Conservation (phyloP, 1,284 basidiomycete genomes). For the Puccinia triticina region DNA sequence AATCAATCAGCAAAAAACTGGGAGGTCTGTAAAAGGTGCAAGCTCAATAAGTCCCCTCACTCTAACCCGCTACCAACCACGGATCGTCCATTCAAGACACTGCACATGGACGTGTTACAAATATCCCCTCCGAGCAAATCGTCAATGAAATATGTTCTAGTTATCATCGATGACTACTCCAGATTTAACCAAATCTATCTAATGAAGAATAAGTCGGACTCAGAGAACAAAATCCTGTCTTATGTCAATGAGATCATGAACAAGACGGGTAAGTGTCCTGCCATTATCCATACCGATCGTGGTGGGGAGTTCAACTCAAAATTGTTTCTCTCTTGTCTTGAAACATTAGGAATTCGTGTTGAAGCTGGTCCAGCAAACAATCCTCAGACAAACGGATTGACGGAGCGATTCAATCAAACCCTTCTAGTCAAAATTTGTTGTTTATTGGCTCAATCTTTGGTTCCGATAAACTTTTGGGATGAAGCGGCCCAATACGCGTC, state of each 20-base stretch:
- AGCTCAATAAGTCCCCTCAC: background rate
- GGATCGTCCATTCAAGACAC: background rate
- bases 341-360: background rate
- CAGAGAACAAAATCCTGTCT: background rate
- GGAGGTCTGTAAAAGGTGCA: no score
- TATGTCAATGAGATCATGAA: background rate
- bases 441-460: background rate
- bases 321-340: background rate
- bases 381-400: background rate
- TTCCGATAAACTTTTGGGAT: background rate
- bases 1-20: no score
- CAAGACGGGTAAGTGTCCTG: no score
- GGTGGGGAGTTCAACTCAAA: background rate
- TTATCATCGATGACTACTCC: background rate
- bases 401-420: background rate
- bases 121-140: background rate
- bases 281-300: no score
- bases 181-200: background rate
- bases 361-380: background rate
- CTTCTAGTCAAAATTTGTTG: background rate
- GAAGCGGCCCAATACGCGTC: background rate
- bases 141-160: background rate
- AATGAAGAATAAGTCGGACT: background rate
- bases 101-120: background rate
- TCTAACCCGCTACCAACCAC: background rate